Conservation (phyloP, 2,329 filamentous ascomycete genomes). For the Nigrospora oryzae region DNA sequence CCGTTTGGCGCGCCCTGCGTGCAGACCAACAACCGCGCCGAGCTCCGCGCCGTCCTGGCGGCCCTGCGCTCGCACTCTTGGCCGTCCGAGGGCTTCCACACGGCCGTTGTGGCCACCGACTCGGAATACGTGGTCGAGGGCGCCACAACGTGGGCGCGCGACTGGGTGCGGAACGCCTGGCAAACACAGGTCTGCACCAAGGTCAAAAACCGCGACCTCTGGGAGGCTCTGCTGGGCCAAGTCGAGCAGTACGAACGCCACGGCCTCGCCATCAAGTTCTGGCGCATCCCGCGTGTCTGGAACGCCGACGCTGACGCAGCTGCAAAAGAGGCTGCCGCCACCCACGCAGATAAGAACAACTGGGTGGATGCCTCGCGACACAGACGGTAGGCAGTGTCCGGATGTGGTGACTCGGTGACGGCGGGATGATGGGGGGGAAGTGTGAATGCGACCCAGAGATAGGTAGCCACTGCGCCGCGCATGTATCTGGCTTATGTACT, state of each 20-base stretch:
- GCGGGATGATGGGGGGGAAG: too few relatives aligned
- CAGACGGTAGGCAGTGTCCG: too few relatives aligned
- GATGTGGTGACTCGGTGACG: too few relatives aligned
- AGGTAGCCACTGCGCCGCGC: too few relatives aligned
- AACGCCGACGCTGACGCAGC: conserved; percentile 32
- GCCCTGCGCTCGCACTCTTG: conserved; percentile 36
- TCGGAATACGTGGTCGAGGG: conserved; percentile 41
- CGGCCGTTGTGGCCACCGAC: conserved; percentile 44
- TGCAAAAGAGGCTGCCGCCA: conserved; percentile 11
- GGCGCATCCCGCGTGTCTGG: conserved; percentile 33
- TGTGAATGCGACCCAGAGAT: too few relatives aligned
- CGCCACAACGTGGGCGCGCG: conserved; percentile 29
- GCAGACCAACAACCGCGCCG: conserved; percentile 44
- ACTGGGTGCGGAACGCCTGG: conserved; percentile 39
- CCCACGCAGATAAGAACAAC: too few relatives aligned
- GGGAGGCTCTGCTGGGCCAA: conserved; percentile 36
- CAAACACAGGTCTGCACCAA: conserved; percentile 17
- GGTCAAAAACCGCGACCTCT: conserved; percentile 44
- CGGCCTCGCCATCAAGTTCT: conserved; percentile 33
- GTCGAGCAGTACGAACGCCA: conserved; percentile 18
- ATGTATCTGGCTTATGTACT: too few relatives aligned
- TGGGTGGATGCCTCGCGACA: too few relatives aligned
- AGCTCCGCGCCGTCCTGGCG: conserved; percentile 44
- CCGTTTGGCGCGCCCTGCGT: conserved; percentile 25
- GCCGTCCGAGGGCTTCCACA: conserved; percentile 28